phyloP scores from a whole-genome alignment of 1,284 basidiomycete genomes.

The Stereum hirsutum region DNA sequence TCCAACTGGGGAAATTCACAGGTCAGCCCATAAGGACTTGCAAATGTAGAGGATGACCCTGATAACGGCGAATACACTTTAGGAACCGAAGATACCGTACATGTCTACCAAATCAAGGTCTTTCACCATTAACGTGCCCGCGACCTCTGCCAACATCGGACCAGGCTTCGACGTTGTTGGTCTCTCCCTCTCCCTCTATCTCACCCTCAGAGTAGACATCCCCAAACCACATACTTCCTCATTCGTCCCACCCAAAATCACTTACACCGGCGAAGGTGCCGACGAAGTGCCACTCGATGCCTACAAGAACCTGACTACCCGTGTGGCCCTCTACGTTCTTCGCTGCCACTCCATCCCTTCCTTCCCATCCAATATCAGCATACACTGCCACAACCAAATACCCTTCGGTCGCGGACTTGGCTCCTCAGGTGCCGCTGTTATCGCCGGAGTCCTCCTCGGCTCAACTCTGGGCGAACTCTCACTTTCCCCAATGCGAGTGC shows the following conservation, averaged over 20 bases:
- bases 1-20: too few species aligned
- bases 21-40: too few species aligned
- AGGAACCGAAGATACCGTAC: too few species aligned
- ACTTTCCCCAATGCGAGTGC: conserved; percentile 64
- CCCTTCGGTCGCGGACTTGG: conserved; percentile 97
- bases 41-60: too few species aligned
- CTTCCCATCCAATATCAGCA: conserved; percentile 69
- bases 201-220: conserved; percentile 68
- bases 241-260: conserved; percentile 51
- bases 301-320: conserved; percentile 97
- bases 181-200: conserved; percentile 85
- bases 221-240: conserved; percentile 17
- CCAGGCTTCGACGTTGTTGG: conserved; percentile 99
- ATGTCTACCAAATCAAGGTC: conserved; percentile 14
- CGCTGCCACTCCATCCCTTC: conserved; percentile 71
- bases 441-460: conserved; percentile 91
- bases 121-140: conserved; percentile 79
- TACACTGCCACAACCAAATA: conserved; percentile 88
- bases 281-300: conserved; percentile 88
- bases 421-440: conserved; percentile 95
- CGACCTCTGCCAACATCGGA: conserved; percentile 97
- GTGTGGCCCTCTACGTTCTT: conserved; percentile 94
- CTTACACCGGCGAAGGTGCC: conserved; percentile 85
- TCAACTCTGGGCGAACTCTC: conserved; percentile 73
- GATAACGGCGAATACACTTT: too few species aligned